A percentile compares a stretch with the other conserved stretches of the same genome.
These are phyloP conservation scores for Naematelia encephala DNA, from an alignment of 768 basidiomycete genomes.

Conservation along the genomic window DNA sequence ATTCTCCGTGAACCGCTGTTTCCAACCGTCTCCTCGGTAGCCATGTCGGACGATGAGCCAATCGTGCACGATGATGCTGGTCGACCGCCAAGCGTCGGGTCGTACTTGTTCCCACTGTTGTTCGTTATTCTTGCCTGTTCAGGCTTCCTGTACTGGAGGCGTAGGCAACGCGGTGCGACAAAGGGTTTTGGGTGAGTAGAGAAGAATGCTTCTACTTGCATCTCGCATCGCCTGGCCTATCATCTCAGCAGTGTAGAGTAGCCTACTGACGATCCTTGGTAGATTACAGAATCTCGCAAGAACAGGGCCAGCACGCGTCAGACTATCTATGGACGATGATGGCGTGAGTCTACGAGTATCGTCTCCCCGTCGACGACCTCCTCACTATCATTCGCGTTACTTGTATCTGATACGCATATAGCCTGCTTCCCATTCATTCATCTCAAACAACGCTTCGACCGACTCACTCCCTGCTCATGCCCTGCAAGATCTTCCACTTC, in stretches of 20 bases:
- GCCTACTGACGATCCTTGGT: not conserved
- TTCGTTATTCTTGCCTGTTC: conserved; percentile 24
- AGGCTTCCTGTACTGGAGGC: conserved; percentile 25
- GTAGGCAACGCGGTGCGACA: not conserved
- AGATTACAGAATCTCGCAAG: conserved; percentile 3
- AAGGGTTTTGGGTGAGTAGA: conserved; percentile 3
- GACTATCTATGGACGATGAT: conserved; percentile 19
- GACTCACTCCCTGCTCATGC: conserved; percentile 34
- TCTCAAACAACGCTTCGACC: conserved; percentile 36
- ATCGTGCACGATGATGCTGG: not conserved
- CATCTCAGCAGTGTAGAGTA: no score
- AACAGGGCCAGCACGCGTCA: not conserved
- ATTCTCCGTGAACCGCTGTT: not conserved
- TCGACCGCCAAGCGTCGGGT: conserved; percentile 5
- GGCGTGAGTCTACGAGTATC: no score
- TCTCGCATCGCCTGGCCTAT: no score
- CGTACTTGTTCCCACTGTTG: conserved; percentile 32
- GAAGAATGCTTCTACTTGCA: no score
- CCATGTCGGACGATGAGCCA: not conserved
- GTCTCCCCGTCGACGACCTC: not conserved
- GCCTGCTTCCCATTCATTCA: conserved; percentile 36
- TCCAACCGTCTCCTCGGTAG: not conserved
- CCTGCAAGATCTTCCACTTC: conserved; percentile 20
- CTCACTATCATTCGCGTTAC: not conserved
- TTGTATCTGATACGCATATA: conserved; percentile 1